These are phyloP conservation scores for Cercospora sesami DNA, from an alignment of 2,329 filamentous ascomycete genomes.

Conservation along the genomic window DNA sequence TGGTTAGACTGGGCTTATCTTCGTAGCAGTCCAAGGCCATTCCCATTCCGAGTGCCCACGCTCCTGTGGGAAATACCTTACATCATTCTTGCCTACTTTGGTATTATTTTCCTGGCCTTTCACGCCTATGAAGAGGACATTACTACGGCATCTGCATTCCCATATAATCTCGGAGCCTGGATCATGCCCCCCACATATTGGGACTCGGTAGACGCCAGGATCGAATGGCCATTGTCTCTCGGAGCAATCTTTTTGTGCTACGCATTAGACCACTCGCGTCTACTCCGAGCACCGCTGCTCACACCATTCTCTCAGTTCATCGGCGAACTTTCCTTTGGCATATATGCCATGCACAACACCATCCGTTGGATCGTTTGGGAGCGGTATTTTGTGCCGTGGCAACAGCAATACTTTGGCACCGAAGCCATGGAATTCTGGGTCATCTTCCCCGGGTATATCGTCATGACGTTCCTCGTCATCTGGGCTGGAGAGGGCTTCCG, in stretches of 20 bases:
- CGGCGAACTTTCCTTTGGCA: slow-evolving; percentile 7
- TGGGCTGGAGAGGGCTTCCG: neutral
- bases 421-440: neutral
- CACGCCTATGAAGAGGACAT: neutral
- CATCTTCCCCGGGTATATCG: neutral
- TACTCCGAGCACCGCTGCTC: neutral
- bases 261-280: neutral
- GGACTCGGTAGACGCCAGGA: neutral
- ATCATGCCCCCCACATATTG: neutral
- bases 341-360: slow-evolving; percentile 8
- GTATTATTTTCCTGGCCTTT: neutral
- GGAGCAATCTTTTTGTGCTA: neutral
- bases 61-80: neutral
- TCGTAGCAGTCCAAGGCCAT: too few species aligned
- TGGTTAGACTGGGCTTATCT: neutral
- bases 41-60: too few species aligned
- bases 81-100: neutral
- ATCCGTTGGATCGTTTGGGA: slow-evolving; percentile 9
- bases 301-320: slow-evolving; percentile 2
- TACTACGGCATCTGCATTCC: neutral
- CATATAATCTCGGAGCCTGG: neutral
- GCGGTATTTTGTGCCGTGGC: slow-evolving; percentile 4
- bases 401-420: neutral
- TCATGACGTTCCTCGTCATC: neutral
- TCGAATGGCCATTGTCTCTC: neutral